Percentiles rank a stretch among this genome's conserved stretches.
Conservation (phyloP, 2,329 filamentous ascomycete genomes). For the Cyclaneusma minus region DNA sequence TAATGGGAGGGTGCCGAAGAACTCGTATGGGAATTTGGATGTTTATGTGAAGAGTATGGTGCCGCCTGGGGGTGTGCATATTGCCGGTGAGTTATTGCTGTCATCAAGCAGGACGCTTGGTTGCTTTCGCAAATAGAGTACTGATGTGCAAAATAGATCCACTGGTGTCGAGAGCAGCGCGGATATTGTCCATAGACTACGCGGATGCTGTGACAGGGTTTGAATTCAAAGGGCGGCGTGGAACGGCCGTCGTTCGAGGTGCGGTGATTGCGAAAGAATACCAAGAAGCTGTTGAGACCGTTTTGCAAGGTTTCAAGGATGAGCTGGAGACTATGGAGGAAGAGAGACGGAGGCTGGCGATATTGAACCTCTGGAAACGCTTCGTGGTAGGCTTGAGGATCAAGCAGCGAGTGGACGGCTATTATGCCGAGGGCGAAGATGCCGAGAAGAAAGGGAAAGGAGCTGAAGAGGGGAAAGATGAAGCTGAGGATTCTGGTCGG, state of each 20-base stretch:
- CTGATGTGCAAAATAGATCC: constrained; percentile 30
- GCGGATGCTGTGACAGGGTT: constrained; percentile 86
- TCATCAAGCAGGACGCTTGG: no score
- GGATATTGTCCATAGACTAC: constrained; percentile 65
- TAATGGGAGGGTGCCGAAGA: constrained; percentile 66
- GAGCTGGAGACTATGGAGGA: constrained; percentile 47
- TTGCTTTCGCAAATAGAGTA: constrained; percentile 3
- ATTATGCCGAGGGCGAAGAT: constrained; percentile 17
- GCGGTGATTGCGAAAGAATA: constrained; percentile 61
- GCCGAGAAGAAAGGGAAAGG: no score
- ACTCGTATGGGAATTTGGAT: constrained; percentile 88
- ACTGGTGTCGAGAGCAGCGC: constrained; percentile 55
- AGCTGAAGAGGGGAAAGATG: no score
- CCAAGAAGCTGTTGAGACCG: constrained; percentile 53
- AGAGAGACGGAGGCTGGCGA: constrained; percentile 43
- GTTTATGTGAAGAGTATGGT: constrained; percentile 89
- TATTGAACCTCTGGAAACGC: constrained; percentile 55
- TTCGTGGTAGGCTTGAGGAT: constrained; percentile 61
- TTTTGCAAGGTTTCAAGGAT: constrained; percentile 52
- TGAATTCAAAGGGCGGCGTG: constrained; percentile 69
- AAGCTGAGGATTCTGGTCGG: no score
- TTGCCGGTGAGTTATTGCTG: constrained; percentile 33
- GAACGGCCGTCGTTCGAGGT: constrained; percentile 70
- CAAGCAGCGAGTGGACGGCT: constrained; percentile 14
- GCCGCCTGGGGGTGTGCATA: constrained; percentile 63